Base-by-base conservation (phyloP, 2,329 filamentous ascomycete genomes). In the Emmonsia crescens region DNA sequence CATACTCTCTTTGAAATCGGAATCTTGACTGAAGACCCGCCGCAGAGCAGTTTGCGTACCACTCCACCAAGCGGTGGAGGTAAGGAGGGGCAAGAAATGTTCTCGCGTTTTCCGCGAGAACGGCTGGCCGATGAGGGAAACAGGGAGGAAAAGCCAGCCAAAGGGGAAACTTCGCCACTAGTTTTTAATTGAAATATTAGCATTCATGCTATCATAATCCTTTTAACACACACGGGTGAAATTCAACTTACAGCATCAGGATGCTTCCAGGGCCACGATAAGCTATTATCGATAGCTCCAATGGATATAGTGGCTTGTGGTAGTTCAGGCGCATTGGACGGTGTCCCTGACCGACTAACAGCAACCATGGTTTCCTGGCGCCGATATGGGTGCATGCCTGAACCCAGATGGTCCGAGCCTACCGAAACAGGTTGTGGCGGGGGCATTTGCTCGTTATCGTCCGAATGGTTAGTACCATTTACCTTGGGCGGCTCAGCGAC, bases 241-340 rank as follows among this genome's bases (percentile, higher is more conserved):
- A 12, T 49, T 52, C 27, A 16, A 76, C 82, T 75, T 76, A 85
- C 82, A 61, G 93, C 94, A 79, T 99, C 93, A 0, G 93, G 93
- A 70, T 97, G 93, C 74, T 97, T 97, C 94, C 93, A 99, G 1
- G 94, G 94, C 91, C 94, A 99, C 1, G 94, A 97, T 66, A 99
- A 76, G 66, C 91, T 96, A 75, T 99, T 99, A 75, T 99, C 94
- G 67, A 99, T 99, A 61, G 94, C 94, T 55, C 94, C 94, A 61
- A 99, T 82, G 3, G 84, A 84, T 62, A 96, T 88, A 29, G 82
- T 80, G 8, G 88, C 80, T 29, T 77, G 80, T 9, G 77, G 68
- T 56, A n/a, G 71, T 38, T 75, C 75, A n/a, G 70, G 68, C 4
- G 72, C 75, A 57, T 74, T 76, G 33, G 76, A 69, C 21, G 82